Evolutionary conservation across 352 stramenopile genomes (phyloP).

Genomic region (Phytophthora crassamura): DNA sequence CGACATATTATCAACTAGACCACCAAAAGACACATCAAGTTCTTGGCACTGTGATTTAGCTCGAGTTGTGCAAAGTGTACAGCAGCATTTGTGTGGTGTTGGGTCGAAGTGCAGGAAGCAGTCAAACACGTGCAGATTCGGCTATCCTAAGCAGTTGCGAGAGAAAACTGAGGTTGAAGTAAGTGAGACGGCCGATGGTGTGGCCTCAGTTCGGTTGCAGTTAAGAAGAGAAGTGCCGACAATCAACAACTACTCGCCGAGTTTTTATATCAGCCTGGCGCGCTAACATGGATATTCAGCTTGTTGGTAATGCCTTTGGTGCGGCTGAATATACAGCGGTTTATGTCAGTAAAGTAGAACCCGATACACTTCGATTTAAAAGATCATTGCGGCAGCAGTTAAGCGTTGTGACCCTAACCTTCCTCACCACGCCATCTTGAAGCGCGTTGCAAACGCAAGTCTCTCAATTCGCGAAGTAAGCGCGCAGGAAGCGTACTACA

Average conservation of each 20-base stretch:
- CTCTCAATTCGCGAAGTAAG: background rate
- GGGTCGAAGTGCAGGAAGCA: constrained; percentile 9
- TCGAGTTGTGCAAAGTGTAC: constrained; percentile 17
- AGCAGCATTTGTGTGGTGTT: constrained; percentile 16
- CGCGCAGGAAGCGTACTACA: constrained; percentile 3
- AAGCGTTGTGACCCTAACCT: constrained; percentile 6
- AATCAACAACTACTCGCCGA: constrained; percentile 12
- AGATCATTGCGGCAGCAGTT: constrained; percentile 14
- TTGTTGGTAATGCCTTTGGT: constrained; percentile 32
- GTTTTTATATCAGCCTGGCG: constrained; percentile 6
- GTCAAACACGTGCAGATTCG: constrained; percentile 7
- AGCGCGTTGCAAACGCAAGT: background rate
- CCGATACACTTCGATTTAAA: constrained; percentile 7
- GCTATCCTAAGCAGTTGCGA: constrained; percentile 12
- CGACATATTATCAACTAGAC: background rate
- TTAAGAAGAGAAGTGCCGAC: background rate
- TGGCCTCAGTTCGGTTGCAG: background rate
- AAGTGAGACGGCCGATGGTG: background rate
- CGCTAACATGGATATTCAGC: constrained; percentile 38
- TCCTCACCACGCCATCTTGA: background rate
- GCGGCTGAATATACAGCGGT: constrained; percentile 34
- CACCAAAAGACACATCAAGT: background rate
- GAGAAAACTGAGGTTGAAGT: background rate
- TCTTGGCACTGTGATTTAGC: constrained; percentile 17
- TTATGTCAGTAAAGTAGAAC: constrained; percentile 37